phyloP scores from a whole-genome alignment of 2,329 filamentous ascomycete species.

The Beauveria sp. region DNA sequence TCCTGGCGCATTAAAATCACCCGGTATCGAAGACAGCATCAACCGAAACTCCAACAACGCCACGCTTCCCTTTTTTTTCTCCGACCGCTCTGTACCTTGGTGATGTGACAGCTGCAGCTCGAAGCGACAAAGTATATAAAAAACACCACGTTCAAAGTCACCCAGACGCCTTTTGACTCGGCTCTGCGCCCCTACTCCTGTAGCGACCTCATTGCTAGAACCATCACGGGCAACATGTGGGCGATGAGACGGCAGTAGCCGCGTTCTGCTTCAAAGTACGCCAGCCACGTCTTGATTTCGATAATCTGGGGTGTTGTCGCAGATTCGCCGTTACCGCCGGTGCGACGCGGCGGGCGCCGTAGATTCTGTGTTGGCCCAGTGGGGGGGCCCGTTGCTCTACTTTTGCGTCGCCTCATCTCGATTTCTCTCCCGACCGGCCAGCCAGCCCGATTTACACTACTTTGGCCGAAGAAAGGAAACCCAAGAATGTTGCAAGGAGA shows the following conservation, averaged over 20 bases:
- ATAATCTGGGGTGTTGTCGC: neutral
- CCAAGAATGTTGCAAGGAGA: neutral
- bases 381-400: neutral
- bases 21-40: neutral
- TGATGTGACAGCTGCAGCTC: neutral
- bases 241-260: neutral
- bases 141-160: neutral
- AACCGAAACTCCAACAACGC: conserved; percentile 1
- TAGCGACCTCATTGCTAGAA: neutral
- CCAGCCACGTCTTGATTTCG: neutral
- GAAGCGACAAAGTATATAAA: neutral
- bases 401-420: neutral
- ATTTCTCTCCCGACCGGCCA: neutral
- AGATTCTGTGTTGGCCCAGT: neutral
- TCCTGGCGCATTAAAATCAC: neutral
- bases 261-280: too few relatives aligned
- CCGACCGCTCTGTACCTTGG: neutral
- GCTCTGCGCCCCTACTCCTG: neutral
- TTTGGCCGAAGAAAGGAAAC: neutral
- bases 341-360: neutral
- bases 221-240: neutral
- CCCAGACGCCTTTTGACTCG: neutral
- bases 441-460: too few relatives aligned
- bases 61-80: neutral
- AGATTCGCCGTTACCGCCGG: neutral